These are phyloP conservation scores for Monosporozyma solicola DNA, from an alignment of 805 yeast species.

Conservation along the genomic window DNA sequence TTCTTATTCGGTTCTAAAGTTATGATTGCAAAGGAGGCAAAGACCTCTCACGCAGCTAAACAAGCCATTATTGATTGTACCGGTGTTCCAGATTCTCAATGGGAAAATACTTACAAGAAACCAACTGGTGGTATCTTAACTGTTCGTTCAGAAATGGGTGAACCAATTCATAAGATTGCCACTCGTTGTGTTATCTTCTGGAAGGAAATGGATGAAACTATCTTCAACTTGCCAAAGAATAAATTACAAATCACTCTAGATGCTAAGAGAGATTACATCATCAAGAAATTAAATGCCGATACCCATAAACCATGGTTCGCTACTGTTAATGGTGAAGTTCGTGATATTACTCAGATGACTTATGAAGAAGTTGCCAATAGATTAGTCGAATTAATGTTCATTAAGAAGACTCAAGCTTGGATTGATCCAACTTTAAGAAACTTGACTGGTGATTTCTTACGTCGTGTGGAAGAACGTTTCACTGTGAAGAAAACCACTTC, in stretches of 20 bases:
- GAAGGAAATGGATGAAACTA: conserved; percentile 94
- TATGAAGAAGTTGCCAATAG: conserved; percentile 85
- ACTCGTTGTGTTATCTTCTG: conserved; percentile 96
- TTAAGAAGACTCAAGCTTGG: conserved; percentile 73
- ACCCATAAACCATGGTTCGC: conserved; percentile 99
- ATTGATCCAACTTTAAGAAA: conserved; percentile 78
- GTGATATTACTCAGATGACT: conserved; percentile 93
- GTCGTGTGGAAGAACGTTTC: conserved; percentile 97
- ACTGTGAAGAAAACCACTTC: conserved; percentile 50
- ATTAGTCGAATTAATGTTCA: conserved; percentile 80
- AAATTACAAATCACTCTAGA: conserved; percentile 72
- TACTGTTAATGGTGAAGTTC: conserved; percentile 55
- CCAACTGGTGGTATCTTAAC: conserved; percentile 97
- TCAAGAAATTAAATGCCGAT: conserved; percentile 79
- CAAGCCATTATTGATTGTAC: conserved; percentile 80
- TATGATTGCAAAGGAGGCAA: conserved; percentile 95
- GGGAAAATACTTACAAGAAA: conserved; percentile 92
- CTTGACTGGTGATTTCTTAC: conserved; percentile 76
- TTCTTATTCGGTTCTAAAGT: conserved; percentile 91
- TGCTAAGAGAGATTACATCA: conserved; percentile 80
- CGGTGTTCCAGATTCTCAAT: conserved; percentile 79
- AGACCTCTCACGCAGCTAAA: conserved; percentile 90
- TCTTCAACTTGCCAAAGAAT: conserved; percentile 84
- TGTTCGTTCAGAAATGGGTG: conserved; percentile 98
- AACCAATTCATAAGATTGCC: conserved; percentile 97